Conservation (phyloP, 163 green algal species). For the Chlamydomonas reinhardtii region DNA sequence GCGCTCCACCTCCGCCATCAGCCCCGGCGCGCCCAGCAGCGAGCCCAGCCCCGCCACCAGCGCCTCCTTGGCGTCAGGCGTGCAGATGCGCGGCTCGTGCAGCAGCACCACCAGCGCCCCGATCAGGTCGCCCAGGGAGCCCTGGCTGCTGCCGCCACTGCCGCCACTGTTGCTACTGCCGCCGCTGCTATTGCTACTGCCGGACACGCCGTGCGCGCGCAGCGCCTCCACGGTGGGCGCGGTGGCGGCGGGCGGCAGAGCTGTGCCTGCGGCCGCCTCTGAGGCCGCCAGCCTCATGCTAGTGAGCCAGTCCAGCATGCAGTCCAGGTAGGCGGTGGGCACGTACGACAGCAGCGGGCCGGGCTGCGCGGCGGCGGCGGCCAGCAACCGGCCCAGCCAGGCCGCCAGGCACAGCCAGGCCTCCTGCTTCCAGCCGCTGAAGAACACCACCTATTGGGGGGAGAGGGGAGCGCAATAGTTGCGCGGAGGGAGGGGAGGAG, state of each 20-base stretch:
- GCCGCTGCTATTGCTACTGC: too few species aligned
- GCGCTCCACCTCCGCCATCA: slow-evolving; percentile 69
- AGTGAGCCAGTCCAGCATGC: slow-evolving; percentile 46
- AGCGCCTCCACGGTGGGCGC: background rate
- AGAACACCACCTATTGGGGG: slow-evolving; percentile 58
- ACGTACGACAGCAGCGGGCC: slow-evolving; percentile 76
- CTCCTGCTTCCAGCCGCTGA: slow-evolving; percentile 64
- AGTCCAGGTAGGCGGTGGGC: slow-evolving; percentile 80
- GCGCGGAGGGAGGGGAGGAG: too few species aligned
- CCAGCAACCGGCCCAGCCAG: slow-evolving; percentile 54
- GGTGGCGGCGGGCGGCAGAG: slow-evolving; percentile 21
- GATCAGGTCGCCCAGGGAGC: slow-evolving; percentile 15
- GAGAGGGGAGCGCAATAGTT: background rate
- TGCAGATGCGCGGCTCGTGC: slow-evolving; percentile 62
- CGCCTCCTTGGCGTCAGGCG: slow-evolving; percentile 63
- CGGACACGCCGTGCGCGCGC: background rate
- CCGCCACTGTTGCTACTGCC: too few species aligned
- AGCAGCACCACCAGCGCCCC: slow-evolving; percentile 43
- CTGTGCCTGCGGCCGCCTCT: background rate
- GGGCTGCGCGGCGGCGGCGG: slow-evolving; percentile 4
- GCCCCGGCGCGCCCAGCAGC: slow-evolving; percentile 53
- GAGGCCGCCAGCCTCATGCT: background rate
- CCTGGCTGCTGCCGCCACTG: background rate
- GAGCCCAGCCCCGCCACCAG: slow-evolving; percentile 42
- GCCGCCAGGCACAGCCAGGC: slow-evolving; percentile 53